These are phyloP conservation scores for Glaciozyma antarctica DNA, from an alignment of 768 basidiomycete genomes.

Conservation along the genomic window DNA sequence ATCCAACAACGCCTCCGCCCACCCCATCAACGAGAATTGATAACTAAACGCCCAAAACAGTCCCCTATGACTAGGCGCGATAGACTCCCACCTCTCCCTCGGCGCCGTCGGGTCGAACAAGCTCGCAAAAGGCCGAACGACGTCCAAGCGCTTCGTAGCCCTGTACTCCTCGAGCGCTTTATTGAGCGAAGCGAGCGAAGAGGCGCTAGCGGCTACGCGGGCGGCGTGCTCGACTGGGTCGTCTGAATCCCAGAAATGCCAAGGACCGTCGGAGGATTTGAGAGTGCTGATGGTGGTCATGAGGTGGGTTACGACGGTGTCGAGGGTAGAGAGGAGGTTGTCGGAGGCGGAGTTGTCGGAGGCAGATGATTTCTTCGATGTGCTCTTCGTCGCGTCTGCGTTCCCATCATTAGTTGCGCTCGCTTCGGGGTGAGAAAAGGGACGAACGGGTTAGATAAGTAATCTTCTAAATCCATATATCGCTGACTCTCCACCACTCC, in stretches of 20 bases:
- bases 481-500: constrained; percentile 21
- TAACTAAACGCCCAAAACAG: constrained; percentile 24
- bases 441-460: not conserved
- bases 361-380: constrained; percentile 22
- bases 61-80: constrained; percentile 23
- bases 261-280: constrained; percentile 20
- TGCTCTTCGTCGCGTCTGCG: constrained; percentile 24
- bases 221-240: constrained; percentile 7
- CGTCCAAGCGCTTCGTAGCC: constrained; percentile 18
- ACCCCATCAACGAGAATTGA: constrained; percentile 12
- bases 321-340: constrained; percentile 9
- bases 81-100: not conserved
- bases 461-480: constrained; percentile 25
- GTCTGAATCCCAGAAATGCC: not conserved
- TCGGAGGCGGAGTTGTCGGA: constrained; percentile 10
- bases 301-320: constrained; percentile 7
- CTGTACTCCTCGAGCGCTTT: constrained; percentile 5
- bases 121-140: constrained; percentile 19
- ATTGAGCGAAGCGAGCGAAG: constrained; percentile 8
- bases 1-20: constrained; percentile 23
- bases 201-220: not conserved
- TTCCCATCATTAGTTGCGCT: not conserved
- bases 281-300: constrained; percentile 20
- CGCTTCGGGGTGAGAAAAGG: not conserved
- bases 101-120: constrained; percentile 18